phyloP scores from a whole-genome alignment of 306 rosid genomes.

The Abrus precatorius region DNA sequence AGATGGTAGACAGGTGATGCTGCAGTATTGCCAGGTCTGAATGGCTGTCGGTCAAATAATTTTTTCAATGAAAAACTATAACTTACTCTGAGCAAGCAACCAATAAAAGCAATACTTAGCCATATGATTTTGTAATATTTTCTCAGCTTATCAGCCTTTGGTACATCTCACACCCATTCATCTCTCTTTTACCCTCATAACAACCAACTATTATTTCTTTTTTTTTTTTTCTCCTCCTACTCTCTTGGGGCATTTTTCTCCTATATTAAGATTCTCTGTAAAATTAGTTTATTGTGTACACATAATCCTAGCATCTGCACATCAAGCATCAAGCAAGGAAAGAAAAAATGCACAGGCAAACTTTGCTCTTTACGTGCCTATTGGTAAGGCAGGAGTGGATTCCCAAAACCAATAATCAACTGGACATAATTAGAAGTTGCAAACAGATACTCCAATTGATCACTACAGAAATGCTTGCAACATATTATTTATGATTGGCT shows the following conservation, averaged over 20 bases:
- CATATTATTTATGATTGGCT: too few species aligned
- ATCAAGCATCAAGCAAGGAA: not conserved
- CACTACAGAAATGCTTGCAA: too few species aligned
- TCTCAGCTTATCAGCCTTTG: constrained; percentile 7
- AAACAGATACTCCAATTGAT: not conserved
- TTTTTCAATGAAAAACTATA: not conserved
- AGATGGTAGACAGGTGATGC: not conserved
- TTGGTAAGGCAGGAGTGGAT: not conserved
- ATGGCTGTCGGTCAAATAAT: constrained; percentile 29
- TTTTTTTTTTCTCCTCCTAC: not conserved
- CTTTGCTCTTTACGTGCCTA: not conserved
- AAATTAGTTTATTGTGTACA: not conserved
- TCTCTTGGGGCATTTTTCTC: not conserved
- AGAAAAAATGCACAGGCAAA: not conserved
- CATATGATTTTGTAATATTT: too few species aligned
- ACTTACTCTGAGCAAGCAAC: constrained; percentile 8
- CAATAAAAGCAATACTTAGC: not conserved
- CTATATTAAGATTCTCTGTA: not conserved
- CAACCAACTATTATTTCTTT: not conserved
- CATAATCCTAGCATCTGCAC: constrained; percentile 6
- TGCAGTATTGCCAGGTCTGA: constrained; percentile 17
- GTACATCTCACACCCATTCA: constrained; percentile 1
- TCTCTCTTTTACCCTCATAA: not conserved
- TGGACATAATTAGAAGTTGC: not conserved
- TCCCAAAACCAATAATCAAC: constrained; percentile 19